Conservation (phyloP, 306 rosid genomes). For the Cicer cuneatum region DNA sequence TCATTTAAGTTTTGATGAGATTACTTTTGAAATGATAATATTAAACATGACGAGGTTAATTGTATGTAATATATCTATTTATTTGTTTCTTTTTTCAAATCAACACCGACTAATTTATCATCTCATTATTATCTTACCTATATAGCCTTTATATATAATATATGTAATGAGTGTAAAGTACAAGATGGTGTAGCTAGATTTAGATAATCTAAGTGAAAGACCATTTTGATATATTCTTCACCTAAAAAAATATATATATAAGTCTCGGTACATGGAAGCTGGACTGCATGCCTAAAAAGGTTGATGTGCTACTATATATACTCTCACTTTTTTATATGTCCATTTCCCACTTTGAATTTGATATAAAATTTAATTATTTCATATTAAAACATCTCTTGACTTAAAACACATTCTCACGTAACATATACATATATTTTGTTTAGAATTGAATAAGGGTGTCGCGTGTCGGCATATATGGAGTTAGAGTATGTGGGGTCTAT, state of each 20-base stretch:
- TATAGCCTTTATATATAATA: slow-evolving; percentile 26
- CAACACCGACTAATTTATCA: no score
- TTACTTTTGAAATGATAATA: no score
- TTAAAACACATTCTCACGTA: no score
- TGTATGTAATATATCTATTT: no score
- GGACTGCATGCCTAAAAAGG: slow-evolving; percentile 49
- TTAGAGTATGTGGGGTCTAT: neutral
- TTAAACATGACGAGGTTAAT: no score
- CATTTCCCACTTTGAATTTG: no score
- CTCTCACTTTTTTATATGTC: no score
- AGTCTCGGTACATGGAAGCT: slow-evolving; percentile 43
- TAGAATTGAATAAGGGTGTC: slow-evolving; percentile 15
- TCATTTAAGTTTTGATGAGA: no score
- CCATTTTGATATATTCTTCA: slow-evolving; percentile 28
- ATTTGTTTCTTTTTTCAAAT: no score
- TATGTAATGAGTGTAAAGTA: neutral
- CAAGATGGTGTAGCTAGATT: neutral
- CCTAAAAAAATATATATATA: slow-evolving; percentile 14
- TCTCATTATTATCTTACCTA: slow-evolving; percentile 4
- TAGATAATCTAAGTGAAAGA: slow-evolving; percentile 31
- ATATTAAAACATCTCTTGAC: no score
- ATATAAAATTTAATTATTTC: no score
- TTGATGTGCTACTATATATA: slow-evolving; percentile 5
- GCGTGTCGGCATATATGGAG: slow-evolving; percentile 21
- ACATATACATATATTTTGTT: slow-evolving; percentile 34